Conservation (phyloP, 75 land plant genomes). For the Pinus tabuliformis region DNA sequence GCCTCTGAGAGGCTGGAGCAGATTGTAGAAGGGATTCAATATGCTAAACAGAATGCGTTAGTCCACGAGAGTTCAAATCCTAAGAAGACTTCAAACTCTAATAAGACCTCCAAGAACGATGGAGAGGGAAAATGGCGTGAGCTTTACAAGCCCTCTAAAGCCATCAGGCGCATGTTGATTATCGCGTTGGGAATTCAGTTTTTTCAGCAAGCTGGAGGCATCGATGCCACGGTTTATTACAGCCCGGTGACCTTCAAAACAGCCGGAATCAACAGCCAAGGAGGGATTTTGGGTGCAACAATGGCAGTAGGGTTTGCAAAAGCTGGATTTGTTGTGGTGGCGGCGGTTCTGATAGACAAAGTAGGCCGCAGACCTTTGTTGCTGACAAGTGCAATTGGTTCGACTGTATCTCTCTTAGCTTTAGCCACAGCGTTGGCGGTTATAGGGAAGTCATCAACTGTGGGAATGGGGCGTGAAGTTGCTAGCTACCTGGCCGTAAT, state of each 20-base stretch:
- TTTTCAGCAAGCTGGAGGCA: conserved; percentile 88
- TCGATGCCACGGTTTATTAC: conserved; percentile 87
- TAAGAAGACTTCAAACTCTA: background rate
- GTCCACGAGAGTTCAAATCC: background rate
- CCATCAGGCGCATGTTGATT: conserved; percentile 64
- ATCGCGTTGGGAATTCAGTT: conserved; percentile 76
- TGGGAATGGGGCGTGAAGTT: conserved; percentile 14
- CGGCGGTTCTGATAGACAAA: conserved; percentile 57
- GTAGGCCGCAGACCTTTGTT: conserved; percentile 75
- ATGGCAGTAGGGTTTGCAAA: conserved; percentile 74
- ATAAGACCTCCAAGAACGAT: background rate
- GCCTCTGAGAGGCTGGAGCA: conserved; percentile 28
- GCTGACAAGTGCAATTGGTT: conserved; percentile 61
- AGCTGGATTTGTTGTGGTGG: conserved; percentile 61
- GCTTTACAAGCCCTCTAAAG: conserved; percentile 45
- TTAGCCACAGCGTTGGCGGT: conserved; percentile 52
- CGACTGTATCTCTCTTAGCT: conserved; percentile 40
- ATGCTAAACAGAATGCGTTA: conserved; percentile 13
- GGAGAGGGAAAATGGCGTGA: conserved; percentile 77
- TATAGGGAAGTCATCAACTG: conserved; percentile 12
- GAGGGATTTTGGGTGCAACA: conserved; percentile 42
- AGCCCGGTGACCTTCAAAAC: conserved; percentile 64
- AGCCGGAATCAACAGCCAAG: conserved; percentile 53
- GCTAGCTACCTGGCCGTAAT: conserved; percentile 46
- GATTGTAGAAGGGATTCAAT: conserved; percentile 41